Conservation (phyloP, 768 basidiomycete species). For the Lactifluus rugatus region DNA sequence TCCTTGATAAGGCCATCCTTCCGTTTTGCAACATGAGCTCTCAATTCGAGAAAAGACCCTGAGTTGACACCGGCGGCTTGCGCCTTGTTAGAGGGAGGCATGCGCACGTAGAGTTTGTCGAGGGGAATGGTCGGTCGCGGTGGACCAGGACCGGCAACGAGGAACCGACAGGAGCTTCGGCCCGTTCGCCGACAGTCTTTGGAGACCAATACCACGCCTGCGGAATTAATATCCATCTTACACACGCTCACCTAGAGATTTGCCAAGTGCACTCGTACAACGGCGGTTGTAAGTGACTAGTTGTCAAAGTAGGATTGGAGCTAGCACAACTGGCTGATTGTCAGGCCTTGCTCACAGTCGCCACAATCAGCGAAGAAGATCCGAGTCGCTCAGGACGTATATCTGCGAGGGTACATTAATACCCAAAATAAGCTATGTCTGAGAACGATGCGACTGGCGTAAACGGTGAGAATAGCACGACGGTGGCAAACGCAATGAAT, state of each 20-base stretch:
- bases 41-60: constrained; percentile 75
- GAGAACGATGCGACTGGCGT: not conserved
- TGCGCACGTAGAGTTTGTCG: constrained; percentile 9
- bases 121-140: not conserved
- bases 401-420: not conserved
- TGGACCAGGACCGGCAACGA: not conserved
- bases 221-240: not conserved
- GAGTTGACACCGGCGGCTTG: constrained; percentile 63
- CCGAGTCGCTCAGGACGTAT: not conserved
- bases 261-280: not conserved
- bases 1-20: constrained; percentile 57
- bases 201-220: no score
- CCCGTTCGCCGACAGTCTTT: not conserved
- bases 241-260: not conserved
- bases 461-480: not conserved
- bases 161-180: not conserved
- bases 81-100: constrained; percentile 48
- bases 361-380: not conserved
- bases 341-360: not conserved
- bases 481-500: not conserved
- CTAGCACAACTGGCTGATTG: not conserved
- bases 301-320: not conserved
- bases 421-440: constrained; percentile 3
- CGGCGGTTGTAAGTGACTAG: not conserved
- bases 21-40: constrained; percentile 42